Conservation (phyloP, 106 monocot species). For the Allium sativum region DNA sequence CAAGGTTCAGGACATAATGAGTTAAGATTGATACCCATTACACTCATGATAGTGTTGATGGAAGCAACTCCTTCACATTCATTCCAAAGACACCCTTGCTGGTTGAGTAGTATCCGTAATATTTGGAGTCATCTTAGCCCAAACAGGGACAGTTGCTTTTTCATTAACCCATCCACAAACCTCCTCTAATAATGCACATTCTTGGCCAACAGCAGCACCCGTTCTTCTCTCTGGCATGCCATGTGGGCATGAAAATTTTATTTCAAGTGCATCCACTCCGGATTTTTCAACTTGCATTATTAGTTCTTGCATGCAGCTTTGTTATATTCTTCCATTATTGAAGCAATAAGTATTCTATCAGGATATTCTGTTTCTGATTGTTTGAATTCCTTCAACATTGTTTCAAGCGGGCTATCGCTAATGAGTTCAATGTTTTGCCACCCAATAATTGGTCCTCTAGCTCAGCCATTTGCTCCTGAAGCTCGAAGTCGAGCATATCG, state of each 20-base stretch:
- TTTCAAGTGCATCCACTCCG: constrained; percentile 98
- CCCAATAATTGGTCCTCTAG: constrained; percentile 80
- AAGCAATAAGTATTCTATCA: constrained; percentile 83
- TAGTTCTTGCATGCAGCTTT: constrained; percentile 87
- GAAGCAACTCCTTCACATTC: constrained; percentile 91
- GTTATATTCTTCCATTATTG: constrained; percentile 98
- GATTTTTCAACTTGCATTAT: constrained; percentile 87
- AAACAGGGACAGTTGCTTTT: constrained; percentile 91
- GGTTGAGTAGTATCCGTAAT: constrained; percentile 93
- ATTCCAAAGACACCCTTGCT: constrained; percentile 62
- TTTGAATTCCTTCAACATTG: constrained; percentile 89
- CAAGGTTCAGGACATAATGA: constrained; percentile 93
- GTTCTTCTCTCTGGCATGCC: constrained; percentile 98
- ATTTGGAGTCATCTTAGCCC: constrained; percentile 99
- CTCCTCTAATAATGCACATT: constrained; percentile 82
- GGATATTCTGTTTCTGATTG: constrained; percentile 81
- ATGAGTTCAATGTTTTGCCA: constrained; percentile 99
- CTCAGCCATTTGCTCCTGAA: constrained; percentile 72
- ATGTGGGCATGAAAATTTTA: constrained; percentile 98
- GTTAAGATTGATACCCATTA: constrained; percentile 93
- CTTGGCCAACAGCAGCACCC: constrained; percentile 98
- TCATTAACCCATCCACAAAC: constrained; percentile 96
- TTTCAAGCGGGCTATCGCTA: constrained; percentile 91
- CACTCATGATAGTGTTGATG: constrained; percentile 98
- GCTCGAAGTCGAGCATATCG: constrained; percentile 78